Evolutionary conservation across 805 yeast species (phyloP).

Genomic region (Candida ascalaphidarum): DNA sequence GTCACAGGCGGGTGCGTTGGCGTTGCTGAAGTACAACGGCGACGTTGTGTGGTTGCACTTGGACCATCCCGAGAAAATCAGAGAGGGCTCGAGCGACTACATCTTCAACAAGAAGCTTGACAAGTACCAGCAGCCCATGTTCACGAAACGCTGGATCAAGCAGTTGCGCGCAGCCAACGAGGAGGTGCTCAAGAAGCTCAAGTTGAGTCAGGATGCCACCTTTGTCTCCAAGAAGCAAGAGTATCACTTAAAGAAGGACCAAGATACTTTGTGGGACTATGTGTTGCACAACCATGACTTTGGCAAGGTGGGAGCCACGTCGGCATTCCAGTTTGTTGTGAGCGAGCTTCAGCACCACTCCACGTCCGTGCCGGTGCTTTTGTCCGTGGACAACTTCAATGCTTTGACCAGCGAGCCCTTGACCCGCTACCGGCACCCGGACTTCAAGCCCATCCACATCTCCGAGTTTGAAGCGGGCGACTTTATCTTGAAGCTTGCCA

Average conservation of each 20-base stretch:
- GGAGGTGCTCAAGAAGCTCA: constrained; percentile 22
- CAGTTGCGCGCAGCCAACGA: constrained; percentile 33
- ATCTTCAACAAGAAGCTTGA: constrained; percentile 40
- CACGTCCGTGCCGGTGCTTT: constrained; percentile 43
- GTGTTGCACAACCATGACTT: constrained; percentile 25
- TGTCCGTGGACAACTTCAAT: constrained; percentile 71
- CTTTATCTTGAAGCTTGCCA: constrained; percentile 42
- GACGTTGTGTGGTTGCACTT: constrained; percentile 51
- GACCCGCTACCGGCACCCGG: constrained; percentile 53
- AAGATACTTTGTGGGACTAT: constrained; percentile 17
- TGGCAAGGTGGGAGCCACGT: constrained; percentile 28
- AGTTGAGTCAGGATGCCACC: constrained; percentile 24
- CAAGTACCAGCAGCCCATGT: constrained; percentile 73
- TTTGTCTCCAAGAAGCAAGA: constrained; percentile 25
- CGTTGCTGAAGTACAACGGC: constrained; percentile 21
- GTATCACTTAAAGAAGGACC: constrained; percentile 21
- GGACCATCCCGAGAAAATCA: constrained; percentile 49
- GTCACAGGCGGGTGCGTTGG: constrained; percentile 60
- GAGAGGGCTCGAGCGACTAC: constrained; percentile 72
- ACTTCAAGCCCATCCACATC: constrained; percentile 49
- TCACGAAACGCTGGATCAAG: constrained; percentile 48
- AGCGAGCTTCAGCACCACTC: constrained; percentile 46
- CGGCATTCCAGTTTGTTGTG: constrained; percentile 45
- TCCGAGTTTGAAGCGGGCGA: constrained; percentile 57
- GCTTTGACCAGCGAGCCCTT: constrained; percentile 45